These are phyloP conservation scores for Nakataea oryzae DNA, from an alignment of 2,329 filamentous ascomycete species.

Conservation along the genomic window DNA sequence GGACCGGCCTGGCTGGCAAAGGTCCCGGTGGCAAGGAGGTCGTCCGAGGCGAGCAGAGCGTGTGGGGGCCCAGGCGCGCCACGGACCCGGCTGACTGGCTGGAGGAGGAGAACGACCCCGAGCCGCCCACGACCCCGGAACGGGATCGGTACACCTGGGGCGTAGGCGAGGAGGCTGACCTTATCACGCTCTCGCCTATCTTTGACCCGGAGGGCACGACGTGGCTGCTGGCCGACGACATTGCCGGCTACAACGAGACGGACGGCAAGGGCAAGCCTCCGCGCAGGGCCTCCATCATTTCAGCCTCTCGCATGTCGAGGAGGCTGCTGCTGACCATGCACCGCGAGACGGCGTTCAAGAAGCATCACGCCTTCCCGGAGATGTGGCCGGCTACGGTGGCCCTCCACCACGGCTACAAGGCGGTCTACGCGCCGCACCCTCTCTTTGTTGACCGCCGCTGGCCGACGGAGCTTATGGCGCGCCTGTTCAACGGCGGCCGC, in stretches of 20 bases:
- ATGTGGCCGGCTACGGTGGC: conserved; percentile 91
- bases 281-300: conserved; percentile 81
- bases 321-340: conserved; percentile 81
- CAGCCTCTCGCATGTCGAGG: conserved; percentile 72
- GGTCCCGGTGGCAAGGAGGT: conserved; percentile 15
- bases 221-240: conserved; percentile 73
- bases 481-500: conserved; percentile 68
- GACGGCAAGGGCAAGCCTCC: conserved; percentile 48
- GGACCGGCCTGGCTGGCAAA: conserved; percentile 39
- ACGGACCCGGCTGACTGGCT: conserved; percentile 59
- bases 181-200: conserved; percentile 84
- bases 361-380: conserved; percentile 87
- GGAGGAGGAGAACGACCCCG: conserved; percentile 60
- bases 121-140: conserved; percentile 61
- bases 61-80: conserved; percentile 79
- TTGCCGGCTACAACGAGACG: conserved; percentile 70
- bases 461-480: conserved; percentile 68
- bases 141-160: conserved; percentile 81
- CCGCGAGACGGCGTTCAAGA: conserved; percentile 71
- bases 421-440: conserved; percentile 82
- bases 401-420: conserved; percentile 86
- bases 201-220: conserved; percentile 83
- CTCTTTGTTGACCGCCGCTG: conserved; percentile 80
- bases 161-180: conserved; percentile 79
- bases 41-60: conserved; percentile 42